Evolutionary conservation across 768 basidiomycete species (phyloP), one percentile per base, ranked within the genome.

Genomic region (Boletus sp.): DNA sequence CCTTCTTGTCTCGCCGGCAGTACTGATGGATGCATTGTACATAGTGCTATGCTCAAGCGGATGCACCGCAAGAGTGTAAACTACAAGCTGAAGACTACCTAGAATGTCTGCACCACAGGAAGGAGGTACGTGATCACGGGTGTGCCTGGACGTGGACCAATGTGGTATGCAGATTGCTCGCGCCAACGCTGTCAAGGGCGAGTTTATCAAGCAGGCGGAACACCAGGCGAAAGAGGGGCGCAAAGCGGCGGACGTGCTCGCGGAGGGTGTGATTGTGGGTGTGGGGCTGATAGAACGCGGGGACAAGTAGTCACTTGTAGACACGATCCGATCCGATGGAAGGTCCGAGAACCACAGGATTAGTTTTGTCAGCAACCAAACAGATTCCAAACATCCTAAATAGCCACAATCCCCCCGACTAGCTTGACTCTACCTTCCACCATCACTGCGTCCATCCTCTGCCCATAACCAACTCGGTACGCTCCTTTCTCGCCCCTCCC

Each of bases 101-200:
- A 54, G 93, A 95, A 71, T 97, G 95, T 72, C 75, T 98, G 55
- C 94, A 96, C 71, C 85, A 87, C 67, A 84, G 83, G 29, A 89
- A 94, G 74, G 92, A 94, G 85, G 95, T 93, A 61, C 67, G 83
- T 32, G 41, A n/a, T 18, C 46, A 12, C 18, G 18, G 12, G 47
- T 1, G 44, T 33, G 20, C 14, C 44, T 58, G 50, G 37, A 11
- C 24, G 12, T 30, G n/a, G 49, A 47, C 45, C n/a, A 33, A 54
- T 30, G 20, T 30, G 49, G 47, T n/a, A 40, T 50, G 6, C 59
- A 86, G 85, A 82, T 83, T 69, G 77, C 78, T 7, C 79, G 92
- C 63, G 89, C 89, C 24, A 83, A 87, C 64, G 76, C 80, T 12
- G 77, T 93, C 67, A 86, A 89, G 70, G 76, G 81, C 18, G 88